A percentile compares a stretch with the other conserved stretches of the same genome.
phyloP scores from a whole-genome alignment of 495 filamentous ascomycete genomes.

The Filosporella fistucella region DNA sequence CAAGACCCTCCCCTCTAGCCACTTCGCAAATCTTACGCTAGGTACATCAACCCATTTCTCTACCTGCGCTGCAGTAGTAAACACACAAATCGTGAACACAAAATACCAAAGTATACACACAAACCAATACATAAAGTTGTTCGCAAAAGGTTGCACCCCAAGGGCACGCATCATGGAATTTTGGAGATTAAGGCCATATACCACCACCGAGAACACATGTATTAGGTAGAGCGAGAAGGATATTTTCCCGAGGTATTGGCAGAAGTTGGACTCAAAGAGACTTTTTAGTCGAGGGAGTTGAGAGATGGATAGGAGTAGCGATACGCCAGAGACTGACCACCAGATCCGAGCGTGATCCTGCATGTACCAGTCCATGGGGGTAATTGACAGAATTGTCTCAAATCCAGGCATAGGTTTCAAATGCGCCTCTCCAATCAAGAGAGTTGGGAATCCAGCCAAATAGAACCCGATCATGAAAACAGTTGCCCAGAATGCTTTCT shows the following conservation, averaged over 20 bases:
- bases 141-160: not conserved
- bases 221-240: slow-evolving; percentile 50
- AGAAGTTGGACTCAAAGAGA: slow-evolving; percentile 48
- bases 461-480: slow-evolving; percentile 5
- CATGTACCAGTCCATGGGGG: not conserved
- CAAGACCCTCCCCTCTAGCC: slow-evolving; percentile 9
- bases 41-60: slow-evolving; percentile 7
- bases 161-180: not conserved
- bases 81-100: not conserved
- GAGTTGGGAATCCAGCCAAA: slow-evolving; percentile 7
- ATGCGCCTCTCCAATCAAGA: not conserved
- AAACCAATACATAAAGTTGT: slow-evolving; percentile 1
- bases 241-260: slow-evolving; percentile 55
- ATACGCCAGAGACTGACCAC: slow-evolving; percentile 8
- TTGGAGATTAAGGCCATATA: slow-evolving; percentile 6
- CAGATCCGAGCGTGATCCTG: slow-evolving; percentile 5
- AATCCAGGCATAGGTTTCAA: slow-evolving; percentile 8
- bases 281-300: slow-evolving; percentile 43
- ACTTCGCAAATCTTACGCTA: slow-evolving; percentile 10
- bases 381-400: slow-evolving; percentile 3
- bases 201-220: slow-evolving; percentile 27
- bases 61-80: slow-evolving; percentile 4
- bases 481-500: not conserved
- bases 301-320: slow-evolving; percentile 33
- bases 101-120: slow-evolving; percentile 6